These are phyloP conservation scores for Aspergillus sp. DNA, from an alignment of 2,329 filamentous ascomycete species.

Conservation along the genomic window DNA sequence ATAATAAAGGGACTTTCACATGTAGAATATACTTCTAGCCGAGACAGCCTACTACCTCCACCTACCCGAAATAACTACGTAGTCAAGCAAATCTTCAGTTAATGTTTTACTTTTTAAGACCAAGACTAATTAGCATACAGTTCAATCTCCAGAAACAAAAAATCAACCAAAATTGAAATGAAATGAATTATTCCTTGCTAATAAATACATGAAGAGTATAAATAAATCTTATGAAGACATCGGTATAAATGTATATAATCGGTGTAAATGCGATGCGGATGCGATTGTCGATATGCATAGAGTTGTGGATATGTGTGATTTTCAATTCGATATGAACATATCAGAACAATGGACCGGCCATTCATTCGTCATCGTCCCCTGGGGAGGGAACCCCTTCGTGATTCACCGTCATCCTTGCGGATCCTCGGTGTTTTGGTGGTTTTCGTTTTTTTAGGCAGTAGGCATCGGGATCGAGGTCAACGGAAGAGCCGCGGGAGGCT, in stretches of 20 bases:
- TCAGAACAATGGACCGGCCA: background rate
- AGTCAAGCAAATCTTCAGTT: too few species aligned
- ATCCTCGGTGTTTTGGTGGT: background rate
- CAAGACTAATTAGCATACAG: background rate
- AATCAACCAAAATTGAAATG: background rate
- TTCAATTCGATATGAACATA: background rate
- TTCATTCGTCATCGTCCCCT: background rate
- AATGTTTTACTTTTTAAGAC: too few species aligned
- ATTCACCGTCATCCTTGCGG: background rate
- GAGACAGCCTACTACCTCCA: too few species aligned
- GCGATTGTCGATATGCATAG: background rate
- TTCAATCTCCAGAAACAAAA: background rate
- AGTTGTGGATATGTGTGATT: background rate
- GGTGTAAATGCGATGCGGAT: background rate
- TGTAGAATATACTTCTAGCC: too few species aligned
- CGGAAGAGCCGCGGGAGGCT: conserved; percentile 26
- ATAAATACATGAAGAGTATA: background rate
- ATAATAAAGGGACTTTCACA: too few species aligned
- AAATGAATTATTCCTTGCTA: background rate
- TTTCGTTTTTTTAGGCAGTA: conserved; percentile 7
- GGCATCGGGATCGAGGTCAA: conserved; percentile 28
- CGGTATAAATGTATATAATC: background rate
- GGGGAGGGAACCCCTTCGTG: background rate
- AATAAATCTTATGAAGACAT: background rate
- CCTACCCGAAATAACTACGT: too few species aligned